These are phyloP conservation scores for Blastocladiella emersonii DNA, from an alignment of 371 early-diverging fungal species.

Conservation along the genomic window DNA sequence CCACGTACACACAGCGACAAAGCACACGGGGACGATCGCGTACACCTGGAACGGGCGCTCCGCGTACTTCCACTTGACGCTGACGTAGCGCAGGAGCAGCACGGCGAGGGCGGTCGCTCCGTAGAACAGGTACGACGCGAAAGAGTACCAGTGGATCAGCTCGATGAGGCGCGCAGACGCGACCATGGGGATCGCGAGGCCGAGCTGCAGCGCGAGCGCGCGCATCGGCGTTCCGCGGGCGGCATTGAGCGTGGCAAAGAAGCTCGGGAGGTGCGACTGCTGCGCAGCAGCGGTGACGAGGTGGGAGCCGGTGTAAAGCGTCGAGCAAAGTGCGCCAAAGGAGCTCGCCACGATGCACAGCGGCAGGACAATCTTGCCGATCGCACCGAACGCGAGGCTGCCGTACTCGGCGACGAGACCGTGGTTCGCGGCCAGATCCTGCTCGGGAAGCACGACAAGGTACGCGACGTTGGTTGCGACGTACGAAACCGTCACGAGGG, in stretches of 20 bases:
- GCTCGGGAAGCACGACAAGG: slow-evolving; percentile 32
- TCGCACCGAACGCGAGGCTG: neutral
- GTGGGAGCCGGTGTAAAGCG: neutral
- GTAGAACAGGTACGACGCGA: neutral
- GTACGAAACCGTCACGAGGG: slow-evolving; percentile 33
- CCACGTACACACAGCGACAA: neutral
- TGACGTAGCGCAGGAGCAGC: neutral
- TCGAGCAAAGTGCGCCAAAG: neutral
- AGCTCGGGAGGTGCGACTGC: slow-evolving; percentile 1
- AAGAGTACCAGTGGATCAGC: slow-evolving; percentile 1
- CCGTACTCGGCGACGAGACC: neutral
- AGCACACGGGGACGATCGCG: neutral
- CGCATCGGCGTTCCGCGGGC: neutral
- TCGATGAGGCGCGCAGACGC: neutral
- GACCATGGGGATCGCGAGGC: neutral
- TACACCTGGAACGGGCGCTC: neutral
- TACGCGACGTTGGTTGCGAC: slow-evolving; percentile 44
- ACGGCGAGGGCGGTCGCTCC: neutral
- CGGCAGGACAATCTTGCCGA: neutral
- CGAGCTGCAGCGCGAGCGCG: neutral
- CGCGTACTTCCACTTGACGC: neutral
- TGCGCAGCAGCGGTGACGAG: neutral
- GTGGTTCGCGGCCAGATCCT: slow-evolving; percentile 10
- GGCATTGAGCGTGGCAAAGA: neutral
- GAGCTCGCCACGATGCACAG: neutral